These are phyloP conservation scores for Termitomyces sp. DNA, from an alignment of 768 basidiomycete species.

Conservation along the genomic window DNA sequence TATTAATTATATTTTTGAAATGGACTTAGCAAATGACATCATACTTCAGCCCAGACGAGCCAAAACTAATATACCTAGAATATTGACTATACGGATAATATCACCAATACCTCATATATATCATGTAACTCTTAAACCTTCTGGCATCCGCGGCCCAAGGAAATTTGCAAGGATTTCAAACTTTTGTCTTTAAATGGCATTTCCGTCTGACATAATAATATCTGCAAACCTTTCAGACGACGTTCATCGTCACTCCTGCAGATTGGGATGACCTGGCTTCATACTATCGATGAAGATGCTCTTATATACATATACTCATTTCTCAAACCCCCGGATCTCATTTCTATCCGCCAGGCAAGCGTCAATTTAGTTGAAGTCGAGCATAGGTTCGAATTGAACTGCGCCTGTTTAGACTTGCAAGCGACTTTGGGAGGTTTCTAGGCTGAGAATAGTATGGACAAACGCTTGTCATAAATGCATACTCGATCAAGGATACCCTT, in stretches of 20 bases:
- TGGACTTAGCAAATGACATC: not conserved
- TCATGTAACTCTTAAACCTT: not conserved
- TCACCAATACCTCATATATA: not conserved
- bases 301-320: conserved; percentile 27
- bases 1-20: not conserved
- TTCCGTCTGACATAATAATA: not conserved
- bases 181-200: not conserved
- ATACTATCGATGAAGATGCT: conserved; percentile 22
- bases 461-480: conserved; percentile 42
- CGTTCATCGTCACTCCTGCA: not conserved
- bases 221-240: not conserved
- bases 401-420: conserved; percentile 40
- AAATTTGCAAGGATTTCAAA: not conserved
- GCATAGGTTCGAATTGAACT: not conserved
- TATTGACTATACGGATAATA: not conserved
- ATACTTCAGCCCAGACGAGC: not conserved
- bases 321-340: conserved; percentile 32
- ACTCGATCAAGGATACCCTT: conserved; percentile 43
- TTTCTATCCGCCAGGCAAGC: conserved; percentile 37
- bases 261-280: conserved; percentile 2
- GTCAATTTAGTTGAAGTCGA: not conserved
- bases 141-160: not conserved
- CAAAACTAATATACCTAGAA: not conserved
- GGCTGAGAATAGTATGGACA: conserved; percentile 52
- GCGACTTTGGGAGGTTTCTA: conserved; percentile 38